Conservation (phyloP, 306 rosid genomes). For the Mucuna pruriens region DNA sequence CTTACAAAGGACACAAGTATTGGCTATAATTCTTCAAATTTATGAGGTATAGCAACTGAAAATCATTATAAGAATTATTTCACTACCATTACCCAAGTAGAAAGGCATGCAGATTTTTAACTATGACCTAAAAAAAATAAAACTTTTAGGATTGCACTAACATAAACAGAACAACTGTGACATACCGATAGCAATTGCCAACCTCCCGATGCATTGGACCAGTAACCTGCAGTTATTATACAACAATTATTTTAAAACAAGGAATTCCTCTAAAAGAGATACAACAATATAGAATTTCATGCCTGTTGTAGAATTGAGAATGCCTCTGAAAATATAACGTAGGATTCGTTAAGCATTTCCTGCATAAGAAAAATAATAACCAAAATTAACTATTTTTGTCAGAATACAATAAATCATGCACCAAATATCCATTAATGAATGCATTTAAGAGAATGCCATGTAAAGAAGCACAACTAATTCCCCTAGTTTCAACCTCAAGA, state of each 20-base stretch:
- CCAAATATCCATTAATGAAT: neutral
- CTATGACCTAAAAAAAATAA: neutral
- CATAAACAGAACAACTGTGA: constrained; percentile 3
- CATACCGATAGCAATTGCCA: constrained; percentile 87
- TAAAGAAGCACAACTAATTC: neutral
- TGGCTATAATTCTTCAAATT: neutral
- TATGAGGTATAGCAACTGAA: neutral
- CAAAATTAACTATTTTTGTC: neutral
- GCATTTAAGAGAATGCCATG: neutral
- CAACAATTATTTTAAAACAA: constrained; percentile 27
- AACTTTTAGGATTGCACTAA: neutral
- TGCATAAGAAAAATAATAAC: constrained; percentile 33
- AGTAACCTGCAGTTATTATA: constrained; percentile 66
- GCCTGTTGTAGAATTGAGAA: constrained; percentile 86
- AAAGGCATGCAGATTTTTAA: neutral
- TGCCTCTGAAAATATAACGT: constrained; percentile 77
- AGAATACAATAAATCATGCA: constrained; percentile 27
- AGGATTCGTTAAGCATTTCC: constrained; percentile 88
- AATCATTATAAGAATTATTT: neutral
- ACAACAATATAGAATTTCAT: constrained; percentile 33
- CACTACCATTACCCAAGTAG: neutral
- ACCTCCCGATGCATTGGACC: constrained; percentile 95
- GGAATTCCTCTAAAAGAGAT: neutral
- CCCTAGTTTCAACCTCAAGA: neutral
- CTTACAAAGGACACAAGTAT: neutral